These are phyloP conservation scores for Phyllostachys edulis DNA, from an alignment of 176 grass and related monocot genomes.

Conservation along the genomic window DNA sequence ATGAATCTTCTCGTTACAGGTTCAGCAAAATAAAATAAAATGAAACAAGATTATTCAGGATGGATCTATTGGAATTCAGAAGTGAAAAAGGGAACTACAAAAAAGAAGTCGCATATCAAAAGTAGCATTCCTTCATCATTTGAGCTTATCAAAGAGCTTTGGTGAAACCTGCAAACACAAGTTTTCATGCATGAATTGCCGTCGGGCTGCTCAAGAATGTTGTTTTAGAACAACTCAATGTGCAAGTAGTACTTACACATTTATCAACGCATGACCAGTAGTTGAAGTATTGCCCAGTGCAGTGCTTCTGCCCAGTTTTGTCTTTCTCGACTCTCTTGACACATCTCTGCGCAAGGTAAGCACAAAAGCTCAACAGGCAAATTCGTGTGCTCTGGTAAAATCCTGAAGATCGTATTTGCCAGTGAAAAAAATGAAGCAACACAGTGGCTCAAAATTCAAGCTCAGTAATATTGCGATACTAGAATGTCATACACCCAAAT, in stretches of 20 bases:
- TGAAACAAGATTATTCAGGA: neutral
- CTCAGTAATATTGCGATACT: neutral
- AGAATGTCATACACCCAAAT: neutral
- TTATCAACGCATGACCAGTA: constrained; percentile 58
- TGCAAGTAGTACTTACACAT: constrained; percentile 38
- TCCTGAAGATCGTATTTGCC: neutral
- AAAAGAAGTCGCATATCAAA: neutral
- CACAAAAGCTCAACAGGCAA: constrained; percentile 3
- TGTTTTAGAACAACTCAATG: neutral
- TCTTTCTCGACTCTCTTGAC: constrained; percentile 52
- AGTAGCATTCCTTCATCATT: constrained; percentile 19
- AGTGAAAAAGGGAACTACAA: neutral
- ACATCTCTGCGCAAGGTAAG: constrained; percentile 40
- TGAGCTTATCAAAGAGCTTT: constrained; percentile 50
- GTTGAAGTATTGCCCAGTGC: constrained; percentile 62
- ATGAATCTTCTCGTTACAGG: neutral
- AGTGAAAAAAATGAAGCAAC: neutral
- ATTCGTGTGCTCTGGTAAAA: neutral
- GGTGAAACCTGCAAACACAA: constrained; percentile 39
- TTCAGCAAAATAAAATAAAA: neutral
- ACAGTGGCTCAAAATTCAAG: neutral
- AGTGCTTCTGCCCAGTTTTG: constrained; percentile 62
- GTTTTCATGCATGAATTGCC: neutral
- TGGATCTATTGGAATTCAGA: constrained; percentile 16
- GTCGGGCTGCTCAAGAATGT: neutral